Evolutionary conservation across 2,329 filamentous ascomycete species (phyloP), one percentile per base, ranked within the genome.

Genomic region (Cladosporium sp.): DNA sequence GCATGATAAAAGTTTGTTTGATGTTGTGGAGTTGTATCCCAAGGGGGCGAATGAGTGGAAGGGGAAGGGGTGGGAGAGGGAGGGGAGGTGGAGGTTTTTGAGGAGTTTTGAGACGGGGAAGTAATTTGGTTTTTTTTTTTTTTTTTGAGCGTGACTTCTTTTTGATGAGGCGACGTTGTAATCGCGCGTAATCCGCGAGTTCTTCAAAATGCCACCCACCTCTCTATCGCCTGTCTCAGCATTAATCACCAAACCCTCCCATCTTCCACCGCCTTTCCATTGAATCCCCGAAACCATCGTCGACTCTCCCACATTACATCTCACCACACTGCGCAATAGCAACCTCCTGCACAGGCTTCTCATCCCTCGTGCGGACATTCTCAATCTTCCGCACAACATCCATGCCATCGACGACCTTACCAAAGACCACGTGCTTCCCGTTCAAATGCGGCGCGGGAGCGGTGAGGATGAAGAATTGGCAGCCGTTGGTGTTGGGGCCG

Each of bases 401-500:
- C 80, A 96, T 85, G 32, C 92, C 91, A 35, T 91, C 87, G 38
- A 89, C 76, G 1, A 97, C 92, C 67, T 87, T 85, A 43, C 93
- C 93, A 62, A 97, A 97, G 15, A 97, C 91, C 50, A 95, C 90
- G 68, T 98, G 93, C 72, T 97, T 97, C 64, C 80, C 81, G 70
- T 97, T 86, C 20, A 98, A 74, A 65, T 94, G 94, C 1, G 89
- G 88, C 0, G 92, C 93, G 4, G 86, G 78, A 2, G 86, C 86
- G 0, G 88, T 93, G 2, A 91, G 96, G 73, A 97, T 92, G 77
- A 98, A 98, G 77, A 98, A 98, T 66, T 97, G 93, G 53, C 83
- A 90, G 32, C 93, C 93, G 69, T 97, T 97, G 57, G 88, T 92
- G 70, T 96, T 86, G 48, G 88, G 86, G 1, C 92, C 92, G 22